These are phyloP conservation scores for Ceriops decandra DNA, from an alignment of 345 rosid species.

Conservation along the genomic window DNA sequence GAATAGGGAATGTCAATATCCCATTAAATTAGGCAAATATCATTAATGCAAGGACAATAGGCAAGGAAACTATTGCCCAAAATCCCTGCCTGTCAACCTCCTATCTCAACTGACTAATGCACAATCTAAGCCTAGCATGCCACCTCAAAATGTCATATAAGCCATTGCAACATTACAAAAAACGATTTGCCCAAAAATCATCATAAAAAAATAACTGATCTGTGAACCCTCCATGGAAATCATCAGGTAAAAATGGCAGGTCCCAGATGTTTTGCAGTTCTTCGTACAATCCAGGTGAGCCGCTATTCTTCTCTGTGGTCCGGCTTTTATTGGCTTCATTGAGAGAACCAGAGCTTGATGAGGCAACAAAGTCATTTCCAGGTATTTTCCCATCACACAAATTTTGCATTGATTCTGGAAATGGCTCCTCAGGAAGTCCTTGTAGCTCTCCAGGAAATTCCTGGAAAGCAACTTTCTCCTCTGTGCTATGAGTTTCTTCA, in stretches of 20 bases:
- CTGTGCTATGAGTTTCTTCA: neutral
- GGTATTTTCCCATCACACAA: neutral
- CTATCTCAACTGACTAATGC: no score
- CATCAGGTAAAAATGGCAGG: neutral
- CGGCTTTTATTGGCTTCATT: neutral
- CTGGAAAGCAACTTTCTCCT: neutral
- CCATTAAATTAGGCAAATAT: no score
- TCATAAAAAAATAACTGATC: neutral
- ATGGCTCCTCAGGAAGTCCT: slow-evolving; percentile 4
- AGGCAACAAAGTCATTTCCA: neutral
- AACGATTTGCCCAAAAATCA: neutral
- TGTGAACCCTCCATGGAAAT: neutral
- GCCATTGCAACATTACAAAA: neutral
- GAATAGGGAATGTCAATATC: no score
- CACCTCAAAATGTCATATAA: neutral
- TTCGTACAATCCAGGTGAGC: neutral
- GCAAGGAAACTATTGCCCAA: no score
- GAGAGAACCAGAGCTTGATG: neutral
- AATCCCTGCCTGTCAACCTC: no score
- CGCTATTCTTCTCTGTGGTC: neutral
- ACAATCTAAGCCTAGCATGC: neutral
- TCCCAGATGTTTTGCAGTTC: neutral
- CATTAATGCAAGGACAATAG: no score
- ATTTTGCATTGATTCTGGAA: neutral
- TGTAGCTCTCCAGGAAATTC: neutral